Evolutionary conservation across 2,329 filamentous ascomycete species (phyloP).

Genomic region (Boeremia exigua): DNA sequence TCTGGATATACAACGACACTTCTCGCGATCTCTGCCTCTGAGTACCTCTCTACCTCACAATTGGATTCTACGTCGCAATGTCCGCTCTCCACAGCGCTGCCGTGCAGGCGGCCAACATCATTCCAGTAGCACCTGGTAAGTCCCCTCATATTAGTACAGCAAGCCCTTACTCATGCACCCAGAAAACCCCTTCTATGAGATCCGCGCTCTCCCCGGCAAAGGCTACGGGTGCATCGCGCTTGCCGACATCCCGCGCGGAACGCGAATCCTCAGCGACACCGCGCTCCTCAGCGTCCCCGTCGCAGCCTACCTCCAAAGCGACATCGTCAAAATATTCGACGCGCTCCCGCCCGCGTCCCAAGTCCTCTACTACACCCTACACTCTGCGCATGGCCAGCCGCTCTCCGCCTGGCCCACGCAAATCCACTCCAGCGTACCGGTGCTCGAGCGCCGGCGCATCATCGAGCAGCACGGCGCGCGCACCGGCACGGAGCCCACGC

Average conservation of each 20-base stretch:
- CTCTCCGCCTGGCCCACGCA: constrained; percentile 32
- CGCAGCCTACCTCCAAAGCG: constrained; percentile 39
- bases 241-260: constrained; percentile 44
- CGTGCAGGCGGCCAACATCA: background rate
- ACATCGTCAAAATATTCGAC: constrained; percentile 39
- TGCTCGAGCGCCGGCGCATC: constrained; percentile 32
- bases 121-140: constrained; percentile 2
- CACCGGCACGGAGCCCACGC: constrained; percentile 24
- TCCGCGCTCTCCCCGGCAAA: constrained; percentile 45
- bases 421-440: constrained; percentile 30
- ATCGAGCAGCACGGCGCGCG: constrained; percentile 42
- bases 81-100: background rate
- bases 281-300: constrained; percentile 47
- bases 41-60: background rate
- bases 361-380: constrained; percentile 35
- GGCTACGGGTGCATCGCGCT: constrained; percentile 53
- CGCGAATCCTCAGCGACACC: constrained; percentile 49
- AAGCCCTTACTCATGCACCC: background rate
- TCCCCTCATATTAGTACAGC: background rate
- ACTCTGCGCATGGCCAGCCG: constrained; percentile 38
- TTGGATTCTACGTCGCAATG: background rate
- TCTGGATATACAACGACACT: background rate
- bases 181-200: constrained; percentile 38
- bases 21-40: background rate
- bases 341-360: constrained; percentile 28